A percentile compares a stretch with the other conserved stretches of the same genome.
phyloP scores from a whole-genome alignment of 2,329 filamentous ascomycete genomes.

The Botrytis hyacinthi region DNA sequence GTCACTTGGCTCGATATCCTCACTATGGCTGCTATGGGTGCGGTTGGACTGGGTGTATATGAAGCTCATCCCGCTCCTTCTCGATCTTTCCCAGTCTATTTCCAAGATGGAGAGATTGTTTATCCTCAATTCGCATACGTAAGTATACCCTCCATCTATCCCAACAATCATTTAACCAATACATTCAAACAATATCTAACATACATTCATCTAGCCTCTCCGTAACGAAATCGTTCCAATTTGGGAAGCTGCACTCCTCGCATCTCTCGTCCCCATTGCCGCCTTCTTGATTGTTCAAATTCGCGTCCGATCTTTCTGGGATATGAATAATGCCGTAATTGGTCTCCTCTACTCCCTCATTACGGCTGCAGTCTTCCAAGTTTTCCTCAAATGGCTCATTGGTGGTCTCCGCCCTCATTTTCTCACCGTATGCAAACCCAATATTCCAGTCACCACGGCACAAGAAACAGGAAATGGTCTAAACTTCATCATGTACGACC shows the following conservation, averaged over 20 bases:
- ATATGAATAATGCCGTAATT: conserved; percentile 67
- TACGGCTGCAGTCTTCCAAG: conserved; percentile 68
- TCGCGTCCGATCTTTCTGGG: conserved; percentile 66
- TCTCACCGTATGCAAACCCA: conserved; percentile 66
- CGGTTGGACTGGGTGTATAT: conserved; percentile 66
- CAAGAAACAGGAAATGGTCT: conserved; percentile 51
- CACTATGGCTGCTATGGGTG: conserved; percentile 65
- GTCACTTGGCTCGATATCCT: conserved; percentile 64
- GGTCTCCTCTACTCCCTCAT: conserved; percentile 70
- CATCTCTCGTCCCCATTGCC: conserved; percentile 61
- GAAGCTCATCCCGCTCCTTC: conserved; percentile 62
- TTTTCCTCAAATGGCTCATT: conserved; percentile 73
- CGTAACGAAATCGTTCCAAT: conserved; percentile 70
- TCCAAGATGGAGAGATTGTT: conserved; percentile 65
- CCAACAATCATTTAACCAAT: background rate
- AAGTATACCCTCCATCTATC: conserved; percentile 41
- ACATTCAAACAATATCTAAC: background rate
- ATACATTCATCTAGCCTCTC: conserved; percentile 42
- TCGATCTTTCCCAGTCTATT: conserved; percentile 67
- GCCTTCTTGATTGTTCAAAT: conserved; percentile 66
- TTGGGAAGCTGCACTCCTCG: conserved; percentile 66
- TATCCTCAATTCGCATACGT: conserved; percentile 66
- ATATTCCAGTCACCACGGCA: conserved; percentile 44
- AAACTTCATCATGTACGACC: conserved; percentile 63
- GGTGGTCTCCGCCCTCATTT: conserved; percentile 72